Percentiles rank a stretch among this genome's conserved stretches.
Conservation (phyloP, 371 early-diverging fungal genomes). For the Conidiobolus incongruus region DNA sequence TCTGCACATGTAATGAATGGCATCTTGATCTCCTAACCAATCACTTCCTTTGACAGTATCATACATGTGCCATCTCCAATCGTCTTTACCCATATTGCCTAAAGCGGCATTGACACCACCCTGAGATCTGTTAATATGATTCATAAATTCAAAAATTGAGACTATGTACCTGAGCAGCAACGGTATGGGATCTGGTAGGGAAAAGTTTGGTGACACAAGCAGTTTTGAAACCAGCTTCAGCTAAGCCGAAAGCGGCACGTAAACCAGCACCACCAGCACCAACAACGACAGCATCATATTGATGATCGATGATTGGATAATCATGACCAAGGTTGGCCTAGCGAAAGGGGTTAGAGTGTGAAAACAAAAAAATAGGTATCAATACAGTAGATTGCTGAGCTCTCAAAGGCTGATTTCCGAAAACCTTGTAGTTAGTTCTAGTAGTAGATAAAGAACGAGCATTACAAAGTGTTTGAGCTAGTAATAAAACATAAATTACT, state of each 20-base stretch:
- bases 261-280: conserved; percentile 98
- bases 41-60: conserved; percentile 97
- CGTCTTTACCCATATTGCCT: conserved; percentile 97
- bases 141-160: not conserved
- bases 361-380: no score
- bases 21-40: conserved; percentile 97
- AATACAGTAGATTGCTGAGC: conserved; percentile 44
- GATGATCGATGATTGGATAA: conserved; percentile 92
- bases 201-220: conserved; percentile 97
- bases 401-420: conserved; percentile 42
- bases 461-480: no score
- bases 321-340: conserved; percentile 9
- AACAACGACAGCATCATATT: conserved; percentile 91
- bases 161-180: conserved; percentile 73
- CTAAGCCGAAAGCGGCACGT: conserved; percentile 93
- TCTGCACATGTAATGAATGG: conserved; percentile 96
- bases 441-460: conserved; percentile 31
- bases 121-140: conserved; percentile 12
- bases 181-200: conserved; percentile 96
- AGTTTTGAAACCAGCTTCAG: conserved; percentile 91
- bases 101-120: conserved; percentile 98
- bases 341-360: not conserved
- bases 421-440: conserved; percentile 36
- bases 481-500: no score
- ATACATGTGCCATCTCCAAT: conserved; percentile 99